Evolutionary conservation across 2,329 filamentous ascomycete genomes (phyloP), one percentile per base, ranked within the genome.

Genomic region (Alternaria gaisen): DNA sequence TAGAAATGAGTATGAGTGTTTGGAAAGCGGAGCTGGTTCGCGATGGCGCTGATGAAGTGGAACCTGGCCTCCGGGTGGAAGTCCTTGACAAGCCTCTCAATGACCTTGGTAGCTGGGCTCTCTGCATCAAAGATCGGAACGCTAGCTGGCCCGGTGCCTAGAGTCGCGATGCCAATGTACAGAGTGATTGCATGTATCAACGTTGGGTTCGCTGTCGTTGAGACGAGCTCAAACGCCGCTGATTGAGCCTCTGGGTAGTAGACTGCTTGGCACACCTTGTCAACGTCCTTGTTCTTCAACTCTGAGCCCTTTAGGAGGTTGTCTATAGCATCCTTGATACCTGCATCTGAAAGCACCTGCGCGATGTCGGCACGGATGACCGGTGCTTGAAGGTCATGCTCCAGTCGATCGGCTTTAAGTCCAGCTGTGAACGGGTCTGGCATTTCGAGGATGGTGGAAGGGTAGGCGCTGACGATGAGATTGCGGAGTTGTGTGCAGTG

Each of bases 1-100:
- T 97, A 99, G 81, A 95, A 99, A 73, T 94, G 91, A 12, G 95
- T 99, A 73, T 96, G 89, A 50, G 89, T 89, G 74, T 93, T 97
- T 11, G 94, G 93, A 77, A 91, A 97, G 62, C 95, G 91, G 50
- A 99, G 86, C 80, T 98, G 94, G 78, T 98, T 97, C 58, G 92
- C 87, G 75, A 99, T 92, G 67, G 91, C 92, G 69, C 86, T 89
- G 58, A 98, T 80, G 60, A 99, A 83, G 76, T 92, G 91, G 81
- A 97, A 97, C 55, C 94, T 90, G 22, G 89, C 88, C 78, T 96
- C 92, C 0, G 91, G 87, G 40, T 86, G 84, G 40, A 96, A 83
- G 63, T 91, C 90, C 70, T 91, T 90, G 10, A 92, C 86, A 30
- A 99, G 84, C 69, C 91, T 89, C 60, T 90, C 90, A 60, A 99